phyloP scores from a whole-genome alignment of 2,329 filamentous ascomycete genomes.

The Botrytis fragariae region DNA sequence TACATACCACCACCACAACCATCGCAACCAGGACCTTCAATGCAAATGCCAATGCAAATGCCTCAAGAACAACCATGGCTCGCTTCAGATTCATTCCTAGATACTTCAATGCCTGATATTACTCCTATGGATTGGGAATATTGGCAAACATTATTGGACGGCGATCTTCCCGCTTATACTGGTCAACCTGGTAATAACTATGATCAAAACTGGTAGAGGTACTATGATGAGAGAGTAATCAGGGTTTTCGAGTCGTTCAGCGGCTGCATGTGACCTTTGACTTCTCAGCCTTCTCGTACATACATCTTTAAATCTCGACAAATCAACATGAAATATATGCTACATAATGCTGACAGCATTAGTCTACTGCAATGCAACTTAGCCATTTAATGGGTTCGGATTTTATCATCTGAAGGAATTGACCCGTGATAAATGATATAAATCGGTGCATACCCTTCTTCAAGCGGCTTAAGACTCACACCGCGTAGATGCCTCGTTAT shows the following conservation, averaged over 20 bases:
- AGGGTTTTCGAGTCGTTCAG: background rate
- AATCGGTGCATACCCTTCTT: background rate
- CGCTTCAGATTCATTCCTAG: constrained; percentile 20
- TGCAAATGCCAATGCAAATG: background rate
- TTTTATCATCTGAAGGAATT: background rate
- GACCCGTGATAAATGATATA: background rate
- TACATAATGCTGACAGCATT: background rate
- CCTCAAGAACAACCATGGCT: constrained; percentile 11
- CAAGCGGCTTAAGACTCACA: background rate
- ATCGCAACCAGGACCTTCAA: background rate
- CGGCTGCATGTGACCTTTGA: background rate
- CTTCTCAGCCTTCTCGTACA: background rate
- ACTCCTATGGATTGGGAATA: constrained; percentile 36
- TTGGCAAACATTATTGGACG: constrained; percentile 37
- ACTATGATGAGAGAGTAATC: background rate
- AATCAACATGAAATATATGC: background rate
- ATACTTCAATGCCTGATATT: constrained; percentile 30
- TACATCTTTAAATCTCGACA: background rate
- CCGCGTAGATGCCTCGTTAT: background rate
- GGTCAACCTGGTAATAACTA: background rate
- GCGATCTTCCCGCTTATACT: constrained; percentile 30
- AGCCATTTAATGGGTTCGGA: background rate
- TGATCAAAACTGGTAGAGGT: background rate
- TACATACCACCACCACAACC: constrained; percentile 1
- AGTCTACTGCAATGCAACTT: background rate